Conservation (phyloP, 495 filamentous ascomycete genomes). For the Hyphodiscus hymeniophilus region DNA sequence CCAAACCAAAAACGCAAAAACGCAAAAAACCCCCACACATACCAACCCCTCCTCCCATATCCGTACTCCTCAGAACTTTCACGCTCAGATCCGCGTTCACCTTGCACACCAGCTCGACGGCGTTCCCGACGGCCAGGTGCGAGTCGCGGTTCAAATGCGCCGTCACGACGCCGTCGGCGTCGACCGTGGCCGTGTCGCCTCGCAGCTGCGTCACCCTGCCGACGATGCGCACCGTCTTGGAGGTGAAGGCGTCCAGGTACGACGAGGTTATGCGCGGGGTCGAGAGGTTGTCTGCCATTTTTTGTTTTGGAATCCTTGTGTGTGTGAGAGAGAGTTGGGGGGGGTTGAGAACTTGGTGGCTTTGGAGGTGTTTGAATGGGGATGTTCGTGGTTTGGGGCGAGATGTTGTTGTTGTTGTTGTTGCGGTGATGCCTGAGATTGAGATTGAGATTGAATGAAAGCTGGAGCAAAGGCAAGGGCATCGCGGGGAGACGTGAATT, state of each 20-base stretch:
- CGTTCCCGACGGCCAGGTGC: slow-evolving; percentile 69
- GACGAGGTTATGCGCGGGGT: slow-evolving; percentile 63
- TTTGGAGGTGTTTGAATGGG: background rate
- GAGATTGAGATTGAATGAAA: background rate
- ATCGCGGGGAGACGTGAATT: too few relatives aligned
- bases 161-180: slow-evolving; percentile 64
- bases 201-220: slow-evolving; percentile 75
- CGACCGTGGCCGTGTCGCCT: slow-evolving; percentile 74
- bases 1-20: slow-evolving; percentile 2
- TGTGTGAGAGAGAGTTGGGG: background rate
- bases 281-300: slow-evolving; percentile 28
- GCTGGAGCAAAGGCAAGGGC: too few relatives aligned
- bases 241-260: slow-evolving; percentile 60
- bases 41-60: slow-evolving; percentile 54
- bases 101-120: slow-evolving; percentile 86
- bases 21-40: background rate
- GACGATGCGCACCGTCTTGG: slow-evolving; percentile 71
- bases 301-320: background rate
- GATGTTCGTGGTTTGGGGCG: background rate
- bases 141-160: slow-evolving; percentile 64
- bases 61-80: slow-evolving; percentile 63
- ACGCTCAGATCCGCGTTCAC: slow-evolving; percentile 73
- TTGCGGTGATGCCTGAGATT: background rate
- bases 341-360: background rate
- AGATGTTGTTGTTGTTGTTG: too few relatives aligned